Base-by-base conservation (phyloP, 345 rosid genomes). In the Lepidium africanum region DNA sequence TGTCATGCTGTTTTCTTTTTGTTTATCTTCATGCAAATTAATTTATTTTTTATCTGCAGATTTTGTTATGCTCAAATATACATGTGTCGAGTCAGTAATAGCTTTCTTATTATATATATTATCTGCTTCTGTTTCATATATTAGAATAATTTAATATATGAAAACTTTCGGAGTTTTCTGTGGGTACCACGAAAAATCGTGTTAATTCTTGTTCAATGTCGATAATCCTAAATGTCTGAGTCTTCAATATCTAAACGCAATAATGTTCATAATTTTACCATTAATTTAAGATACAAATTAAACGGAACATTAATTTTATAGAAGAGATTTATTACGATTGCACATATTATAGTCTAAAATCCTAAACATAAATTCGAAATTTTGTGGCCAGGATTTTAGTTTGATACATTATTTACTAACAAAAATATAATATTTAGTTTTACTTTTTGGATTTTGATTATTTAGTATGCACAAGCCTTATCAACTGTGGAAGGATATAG, bases 391-490 rank as follows among this genome's bases (percentile, higher is more conserved):
- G n/a, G n/a, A n/a, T n/a, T n/a, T n/a, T n/a, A n/a, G n/a, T n/a
- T n/a, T n/a, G n/a, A n/a, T n/a, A n/a, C n/a, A n/a, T n/a, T n/a
- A n/a, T n/a, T n/a, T n/a, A n/a, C n/a, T n/a, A n/a, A n/a, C n/a
- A n/a, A n/a, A n/a, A n/a, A n/a, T n/a, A 1, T 21, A 21, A 21
- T 1, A 21, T 21, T 21, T 21, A 21, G 23, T 21, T 21, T 21
- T 25, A 3, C 27, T 25, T 25, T 32, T 51, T 73, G n/a, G 32
- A 10, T 53, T 36, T 53, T 74, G 45, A 35, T 71, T 52, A 54
- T 69, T 75, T 82, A 90, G 94, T 83, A 73, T 63, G 87, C 85
- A 15, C 47, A n/a, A 45, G 83, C 71, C 17, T 71, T 90, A 25
- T 90, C 94, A 14, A 90, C 96, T 13, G 69, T 19, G n/a, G 51